Base-by-base conservation (phyloP, 495 filamentous ascomycete genomes). In the Hyaloscypha finlandica region DNA sequence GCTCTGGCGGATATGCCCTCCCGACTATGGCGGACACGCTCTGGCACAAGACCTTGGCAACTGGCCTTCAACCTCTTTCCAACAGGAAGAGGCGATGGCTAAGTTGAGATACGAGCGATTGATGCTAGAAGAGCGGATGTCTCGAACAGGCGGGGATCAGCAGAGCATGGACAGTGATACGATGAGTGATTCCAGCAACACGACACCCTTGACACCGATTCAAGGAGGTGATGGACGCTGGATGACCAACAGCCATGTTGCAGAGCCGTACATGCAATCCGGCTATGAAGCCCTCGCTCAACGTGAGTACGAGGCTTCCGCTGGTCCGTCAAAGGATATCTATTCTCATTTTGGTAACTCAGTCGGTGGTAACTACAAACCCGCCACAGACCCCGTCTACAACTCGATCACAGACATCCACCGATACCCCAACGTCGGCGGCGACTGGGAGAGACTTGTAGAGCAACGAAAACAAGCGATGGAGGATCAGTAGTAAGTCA, bases 231-330 rank as follows among this genome's bases (percentile, higher is more conserved):
- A 85, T 61, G 79, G 82, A 42, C 77, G 79, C n/a, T 85, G 84
- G 83, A 68, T 78, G 19, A 60, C 32, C n/a, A 56, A 62, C 20
- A 56, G 22, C 6, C 55, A 65, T 4, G 35, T 68, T 61, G 80
- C 81, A 3, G 90, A 92, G 74, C 89, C 89, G 14, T 92, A 92
- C 72, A 91, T 92, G 87, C 70, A 81, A 54, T 84, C 82, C 9
- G 90, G 90, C 16, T 92, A 92, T 73, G 85, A 86, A 61, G 77
- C 80, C 48, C 72, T 85, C 52, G 79, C 81, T n/a, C 77, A 74
- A 45, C 78, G 81, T 58, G 82, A 84, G 72, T 85, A 85, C 62
- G 75, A 78, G 62, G 77, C 77, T 54, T 75, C 75, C 8, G 70
- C 75, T 68, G 30, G 68, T 31, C 72, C 76, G 37, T 65, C 69